These are phyloP conservation scores for Obba rivulosa DNA, from an alignment of 768 basidiomycete species.

Conservation along the genomic window DNA sequence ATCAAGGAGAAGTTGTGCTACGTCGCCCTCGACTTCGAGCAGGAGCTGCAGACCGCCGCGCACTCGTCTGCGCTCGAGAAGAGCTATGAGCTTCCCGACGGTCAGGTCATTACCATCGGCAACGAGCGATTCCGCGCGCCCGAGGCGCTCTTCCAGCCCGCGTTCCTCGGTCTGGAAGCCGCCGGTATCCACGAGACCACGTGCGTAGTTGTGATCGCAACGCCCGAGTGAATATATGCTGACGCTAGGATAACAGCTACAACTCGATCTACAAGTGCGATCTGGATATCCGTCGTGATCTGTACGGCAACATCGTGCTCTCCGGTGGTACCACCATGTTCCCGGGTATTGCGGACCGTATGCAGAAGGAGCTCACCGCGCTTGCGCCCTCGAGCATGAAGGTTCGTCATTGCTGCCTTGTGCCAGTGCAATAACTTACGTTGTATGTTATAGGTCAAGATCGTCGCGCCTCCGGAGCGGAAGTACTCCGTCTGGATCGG, in stretches of 20 bases:
- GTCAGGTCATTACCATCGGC: conserved; percentile 71
- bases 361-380: conserved; percentile 68
- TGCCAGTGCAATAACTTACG: conserved; percentile 2
- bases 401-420: conserved; percentile 22
- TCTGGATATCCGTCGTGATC: conserved; percentile 50
- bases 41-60: conserved; percentile 66
- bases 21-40: conserved; percentile 68
- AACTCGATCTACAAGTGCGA: conserved; percentile 84
- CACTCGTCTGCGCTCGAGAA: conserved; percentile 64
- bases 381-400: conserved; percentile 66
- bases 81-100: conserved; percentile 67
- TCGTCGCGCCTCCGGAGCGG: conserved; percentile 63
- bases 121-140: conserved; percentile 93
- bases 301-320: conserved; percentile 55
- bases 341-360: conserved; percentile 60
- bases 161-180: conserved; percentile 76
- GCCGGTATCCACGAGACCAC: conserved; percentile 83
- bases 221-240: background rate
- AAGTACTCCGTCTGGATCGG: conserved; percentile 67
- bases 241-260: conserved; percentile 23
- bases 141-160: conserved; percentile 91
- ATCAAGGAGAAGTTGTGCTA: conserved; percentile 83
- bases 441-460: conserved; percentile 42
- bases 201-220: conserved; percentile 27
- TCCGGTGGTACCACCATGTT: conserved; percentile 61